A percentile compares a stretch with the other conserved stretches of the same genome.
Evolutionary conservation across 352 stramenopile species (phyloP).

Genomic region (Globisporangium megalacanthum): DNA sequence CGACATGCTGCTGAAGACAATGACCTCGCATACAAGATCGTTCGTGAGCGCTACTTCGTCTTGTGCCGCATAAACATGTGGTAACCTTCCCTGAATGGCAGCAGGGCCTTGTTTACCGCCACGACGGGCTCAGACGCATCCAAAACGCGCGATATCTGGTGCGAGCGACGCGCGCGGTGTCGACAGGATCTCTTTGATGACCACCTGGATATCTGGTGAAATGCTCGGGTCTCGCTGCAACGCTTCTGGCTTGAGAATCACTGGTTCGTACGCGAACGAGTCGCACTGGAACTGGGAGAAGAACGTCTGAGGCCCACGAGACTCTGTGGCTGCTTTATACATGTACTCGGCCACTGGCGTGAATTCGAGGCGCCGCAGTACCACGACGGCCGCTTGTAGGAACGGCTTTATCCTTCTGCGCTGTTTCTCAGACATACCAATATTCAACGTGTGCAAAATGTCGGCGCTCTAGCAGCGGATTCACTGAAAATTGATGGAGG

Average conservation of each 20-base stretch:
- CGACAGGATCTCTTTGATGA: constrained; percentile 64
- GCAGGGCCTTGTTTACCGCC: constrained; percentile 58
- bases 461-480: constrained; percentile 13
- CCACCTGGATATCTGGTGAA: constrained; percentile 63
- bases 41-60: constrained; percentile 26
- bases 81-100: constrained; percentile 78
- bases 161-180: constrained; percentile 40
- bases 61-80: constrained; percentile 81
- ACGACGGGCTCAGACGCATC: constrained; percentile 47
- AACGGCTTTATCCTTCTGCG: constrained; percentile 87
- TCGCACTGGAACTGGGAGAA: constrained; percentile 77
- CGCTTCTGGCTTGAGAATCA: constrained; percentile 78
- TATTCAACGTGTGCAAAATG: constrained; percentile 77
- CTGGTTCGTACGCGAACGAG: constrained; percentile 80
- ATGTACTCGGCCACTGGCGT: constrained; percentile 75
- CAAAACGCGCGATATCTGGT: constrained; percentile 48
- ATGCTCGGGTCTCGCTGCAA: constrained; percentile 63
- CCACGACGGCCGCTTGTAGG: constrained; percentile 69
- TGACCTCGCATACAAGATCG: constrained; percentile 31
- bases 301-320: constrained; percentile 82
- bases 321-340: constrained; percentile 79
- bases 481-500: too few relatives aligned
- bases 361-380: constrained; percentile 77
- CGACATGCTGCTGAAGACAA: constrained; percentile 22
- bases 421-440: constrained; percentile 72